Base-by-base conservation (phyloP, 306 rosid genomes). In the Sophora flavescens region DNA sequence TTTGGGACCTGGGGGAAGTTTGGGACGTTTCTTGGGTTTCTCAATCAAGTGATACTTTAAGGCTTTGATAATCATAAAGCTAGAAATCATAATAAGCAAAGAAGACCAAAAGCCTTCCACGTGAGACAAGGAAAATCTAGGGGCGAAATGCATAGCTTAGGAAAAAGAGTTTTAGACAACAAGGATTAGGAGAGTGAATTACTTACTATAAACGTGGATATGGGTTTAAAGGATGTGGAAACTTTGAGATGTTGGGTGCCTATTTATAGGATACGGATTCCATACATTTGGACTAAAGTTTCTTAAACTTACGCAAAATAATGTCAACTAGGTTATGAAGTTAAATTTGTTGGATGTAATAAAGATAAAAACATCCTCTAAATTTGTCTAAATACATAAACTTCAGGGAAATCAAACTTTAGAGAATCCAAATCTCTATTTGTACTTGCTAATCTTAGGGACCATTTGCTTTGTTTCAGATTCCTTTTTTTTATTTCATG, bases 1-100 rank as follows among this genome's bases (percentile, higher is more conserved):
- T 62, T 76, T 71, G 5, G 82, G 85, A 33, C 79, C 79, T 0
- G 85, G 79, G 13, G 79, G 82, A 1, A 82, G 65, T 3, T 56
- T 42, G 28, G 16, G 5, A 22, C 22, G 22, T 7, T 56, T 42
- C 13, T 3, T n/a, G 35, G 45, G 14, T 15, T 33, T 30, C 53
- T 2, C 22, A 32, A 2, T 52, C 0, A n/a, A 10, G 74, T 39
- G 10, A 41, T 57, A 4, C 0, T 8, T 33, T 16, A 22, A 38
- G 61, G 10, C 0, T 68, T 47, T 60, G 69, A 30, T 8, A 38
- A 61, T 39, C 3, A 18, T 16, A 28, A 16, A 15, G 78, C 28
- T 3, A 61, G 48, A 8, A 9, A 33, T 6, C 4, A 61, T 6
- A 42, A 35, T 2, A 39, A 47, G 14, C 15, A 47, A 30, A 44